phyloP scores from a whole-genome alignment of 2,329 filamentous ascomycete species.

The Neonectria coccinea region DNA sequence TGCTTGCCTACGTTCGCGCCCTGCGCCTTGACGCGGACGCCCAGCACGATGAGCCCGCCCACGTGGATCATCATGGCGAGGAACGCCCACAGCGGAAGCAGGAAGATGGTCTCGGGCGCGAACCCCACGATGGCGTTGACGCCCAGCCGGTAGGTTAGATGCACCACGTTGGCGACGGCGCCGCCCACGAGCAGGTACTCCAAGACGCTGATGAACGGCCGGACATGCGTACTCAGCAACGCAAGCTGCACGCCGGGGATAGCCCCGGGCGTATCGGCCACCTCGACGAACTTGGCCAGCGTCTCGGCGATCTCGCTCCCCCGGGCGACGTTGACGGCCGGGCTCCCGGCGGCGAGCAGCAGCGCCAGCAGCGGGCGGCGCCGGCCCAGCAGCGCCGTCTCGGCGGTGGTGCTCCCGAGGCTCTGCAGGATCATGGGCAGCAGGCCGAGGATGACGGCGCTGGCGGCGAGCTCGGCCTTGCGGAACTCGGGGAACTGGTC shows the following conservation, averaged over 20 bases:
- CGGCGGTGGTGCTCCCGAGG: constrained; percentile 34
- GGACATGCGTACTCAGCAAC: not conserved
- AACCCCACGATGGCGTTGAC: constrained; percentile 43
- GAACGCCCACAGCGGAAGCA: constrained; percentile 44
- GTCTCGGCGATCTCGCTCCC: constrained; percentile 11
- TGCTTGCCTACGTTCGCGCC: not conserved
- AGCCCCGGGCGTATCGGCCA: not conserved
- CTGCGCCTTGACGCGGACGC: constrained; percentile 30
- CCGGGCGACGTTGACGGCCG: constrained; percentile 10
- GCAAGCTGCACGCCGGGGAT: not conserved
- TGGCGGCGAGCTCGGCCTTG: constrained; percentile 41
- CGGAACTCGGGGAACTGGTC: constrained; percentile 35
- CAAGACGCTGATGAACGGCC: constrained; percentile 9
- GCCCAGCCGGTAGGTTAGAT: constrained; percentile 44
- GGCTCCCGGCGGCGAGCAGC: constrained; percentile 33
- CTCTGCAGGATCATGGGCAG: constrained; percentile 34
- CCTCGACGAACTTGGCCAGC: constrained; percentile 6
- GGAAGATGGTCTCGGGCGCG: constrained; percentile 36
- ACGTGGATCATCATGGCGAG: constrained; percentile 40
- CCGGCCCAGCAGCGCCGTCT: constrained; percentile 37
- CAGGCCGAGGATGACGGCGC: constrained; percentile 39
- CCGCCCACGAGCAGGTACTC: constrained; percentile 40
- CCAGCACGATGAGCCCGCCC: constrained; percentile 28
- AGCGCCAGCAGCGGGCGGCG: constrained; percentile 36
- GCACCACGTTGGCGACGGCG: constrained; percentile 43